Base-by-base conservation (phyloP, 2,329 filamentous ascomycete species). In the Aspergillus unguis region DNA sequence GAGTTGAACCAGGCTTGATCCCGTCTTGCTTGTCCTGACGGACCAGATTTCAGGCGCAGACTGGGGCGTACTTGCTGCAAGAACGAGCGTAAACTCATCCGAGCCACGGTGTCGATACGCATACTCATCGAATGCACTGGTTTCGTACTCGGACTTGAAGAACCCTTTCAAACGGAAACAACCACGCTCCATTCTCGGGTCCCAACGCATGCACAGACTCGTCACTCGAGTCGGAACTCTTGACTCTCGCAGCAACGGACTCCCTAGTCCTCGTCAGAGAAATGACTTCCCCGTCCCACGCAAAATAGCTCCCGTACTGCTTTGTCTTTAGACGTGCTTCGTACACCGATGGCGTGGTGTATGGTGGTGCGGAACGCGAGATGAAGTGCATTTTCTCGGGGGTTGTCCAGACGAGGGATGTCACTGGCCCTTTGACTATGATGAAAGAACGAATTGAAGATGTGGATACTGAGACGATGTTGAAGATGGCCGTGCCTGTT, bases 281-380 rank as follows among this genome's bases (percentile, higher is more conserved):
- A 3, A 42, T 9, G 3, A 44, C 49, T 33, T 46, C 49, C 1
- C 49, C 49, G 5, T 31, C 26, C 49, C 49, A 52, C 6, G 43
- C 49, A 7, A 52, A 52, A 23, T 44, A 52, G 29, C 49, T 52
- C 4, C 49, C 49, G 27, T 33, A 43, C 45, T 52, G 49, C 29
- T 46, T 46, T 2, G 43, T 33, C 11, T 28, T 41, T 10, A 52
- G 46, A n/a, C 43, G 42, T 0, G 49, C 49, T 26, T 52, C 49
- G 36, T 52, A 47, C 6, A 52, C 49, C 1, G 43, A 29, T 4
- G 31, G 49, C 9, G 37, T 25, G 23, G 36, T 46, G n/a, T 52
- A 52, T 17, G 49, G 49, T 11, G 49, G 49, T 1, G 49, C 6
- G 6, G 43, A 23, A 2, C 36, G 43, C 4, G 35, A 43, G 29